Evolutionary conservation across 768 basidiomycete species (phyloP).

Genomic region (Leccinellum rugosiceps): DNA sequence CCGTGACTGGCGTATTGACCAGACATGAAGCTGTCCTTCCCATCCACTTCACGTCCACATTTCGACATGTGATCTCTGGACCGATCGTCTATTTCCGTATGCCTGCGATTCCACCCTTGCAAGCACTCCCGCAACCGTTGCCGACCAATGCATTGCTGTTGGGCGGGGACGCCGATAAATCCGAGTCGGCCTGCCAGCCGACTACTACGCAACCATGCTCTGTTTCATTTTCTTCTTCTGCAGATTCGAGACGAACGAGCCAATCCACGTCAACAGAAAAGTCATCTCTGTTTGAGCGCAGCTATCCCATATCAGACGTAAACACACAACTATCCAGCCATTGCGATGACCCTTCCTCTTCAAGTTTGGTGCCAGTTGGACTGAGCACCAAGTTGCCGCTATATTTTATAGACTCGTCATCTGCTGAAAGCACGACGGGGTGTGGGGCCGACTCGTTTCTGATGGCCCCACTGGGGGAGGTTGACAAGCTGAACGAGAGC

Average conservation of each 20-base stretch:
- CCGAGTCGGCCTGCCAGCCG: constrained; percentile 20
- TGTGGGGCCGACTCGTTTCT: constrained; percentile 31
- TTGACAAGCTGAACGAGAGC: constrained; percentile 50
- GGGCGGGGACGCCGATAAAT: constrained; percentile 24
- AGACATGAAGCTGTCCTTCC: constrained; percentile 55
- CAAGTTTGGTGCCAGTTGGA: constrained; percentile 6
- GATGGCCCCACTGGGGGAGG: constrained; percentile 40
- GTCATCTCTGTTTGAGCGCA: constrained; percentile 31
- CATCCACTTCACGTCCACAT: constrained; percentile 67
- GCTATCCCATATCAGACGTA: constrained; percentile 25
- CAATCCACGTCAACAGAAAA: constrained; percentile 33
- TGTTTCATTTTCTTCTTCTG: constrained; percentile 54
- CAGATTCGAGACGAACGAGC: constrained; percentile 35
- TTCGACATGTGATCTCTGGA: constrained; percentile 59
- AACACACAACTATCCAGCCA: constrained; percentile 21
- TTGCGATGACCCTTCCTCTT: constrained; percentile 21
- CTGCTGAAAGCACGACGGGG: constrained; percentile 41
- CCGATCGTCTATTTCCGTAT: constrained; percentile 64
- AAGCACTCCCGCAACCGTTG: constrained; percentile 37
- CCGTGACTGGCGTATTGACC: constrained; percentile 4
- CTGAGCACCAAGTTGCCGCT: constrained; percentile 24
- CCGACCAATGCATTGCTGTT: constrained; percentile 25
- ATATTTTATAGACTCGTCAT: constrained; percentile 47
- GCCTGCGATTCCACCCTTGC: constrained; percentile 66
- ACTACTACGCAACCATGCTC: constrained; percentile 39